Conservation (phyloP, 257 asterid genomes). For the Nicotiana attenuata region DNA sequence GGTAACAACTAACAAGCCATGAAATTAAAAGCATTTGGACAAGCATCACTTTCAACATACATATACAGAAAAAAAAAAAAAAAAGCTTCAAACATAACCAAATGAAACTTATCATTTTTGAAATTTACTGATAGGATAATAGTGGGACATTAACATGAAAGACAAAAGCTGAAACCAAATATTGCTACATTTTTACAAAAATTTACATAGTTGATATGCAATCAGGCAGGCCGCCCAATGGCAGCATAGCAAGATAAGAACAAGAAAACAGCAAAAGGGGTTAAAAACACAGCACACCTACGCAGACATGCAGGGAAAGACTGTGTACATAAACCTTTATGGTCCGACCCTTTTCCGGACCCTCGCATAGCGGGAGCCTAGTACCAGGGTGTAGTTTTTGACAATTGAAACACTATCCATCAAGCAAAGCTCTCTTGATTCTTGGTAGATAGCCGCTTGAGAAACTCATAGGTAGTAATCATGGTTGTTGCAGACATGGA, state of each 20-base stretch:
- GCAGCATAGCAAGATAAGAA: not conserved
- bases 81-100: no score
- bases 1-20: not conserved
- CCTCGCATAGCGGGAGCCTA: no score
- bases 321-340: no score
- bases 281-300: slow-evolving; percentile 15
- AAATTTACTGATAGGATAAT: not conserved
- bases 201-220: not conserved
- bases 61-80: no score
- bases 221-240: not conserved
- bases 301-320: no score
- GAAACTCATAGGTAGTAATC: slow-evolving; percentile 97
- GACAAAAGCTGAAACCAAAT: not conserved
- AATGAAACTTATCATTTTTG: no score
- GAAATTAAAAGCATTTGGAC: not conserved
- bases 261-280: no score
- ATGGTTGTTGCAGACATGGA: slow-evolving; percentile 91
- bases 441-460: slow-evolving; percentile 82
- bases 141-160: not conserved
- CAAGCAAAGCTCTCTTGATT: slow-evolving; percentile 46
- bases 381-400: no score
- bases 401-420: not conserved
- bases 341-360: no score
- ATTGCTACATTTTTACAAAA: not conserved
- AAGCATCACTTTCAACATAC: no score